Conservation (phyloP, 2,329 filamentous ascomycete species). For the Colletotrichum liaoningense region DNA sequence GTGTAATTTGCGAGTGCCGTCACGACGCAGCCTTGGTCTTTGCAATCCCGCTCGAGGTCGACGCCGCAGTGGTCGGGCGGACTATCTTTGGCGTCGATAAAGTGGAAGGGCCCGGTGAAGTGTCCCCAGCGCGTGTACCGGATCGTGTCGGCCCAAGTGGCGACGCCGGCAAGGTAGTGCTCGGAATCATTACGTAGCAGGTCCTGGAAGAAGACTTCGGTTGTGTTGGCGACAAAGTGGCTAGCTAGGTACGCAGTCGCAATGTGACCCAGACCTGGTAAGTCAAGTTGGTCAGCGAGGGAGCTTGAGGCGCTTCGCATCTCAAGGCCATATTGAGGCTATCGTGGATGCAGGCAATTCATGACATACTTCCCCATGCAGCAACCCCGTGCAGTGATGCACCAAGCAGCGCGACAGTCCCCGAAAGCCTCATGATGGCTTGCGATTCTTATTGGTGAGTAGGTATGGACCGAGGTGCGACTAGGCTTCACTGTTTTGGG, state of each 20-base stretch:
- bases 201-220: slow-evolving; percentile 66
- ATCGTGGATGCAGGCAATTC: not conserved
- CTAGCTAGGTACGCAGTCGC: slow-evolving; percentile 73
- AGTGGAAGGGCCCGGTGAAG: slow-evolving; percentile 74
- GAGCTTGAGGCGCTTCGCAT: not conserved
- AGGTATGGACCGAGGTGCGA: not conserved
- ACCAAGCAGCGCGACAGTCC: slow-evolving; percentile 43
- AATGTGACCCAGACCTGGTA: slow-evolving; percentile 70
- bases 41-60: slow-evolving; percentile 71
- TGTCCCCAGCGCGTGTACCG: slow-evolving; percentile 72
- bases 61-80: slow-evolving; percentile 69
- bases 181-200: slow-evolving; percentile 65
- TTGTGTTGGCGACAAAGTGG: slow-evolving; percentile 68
- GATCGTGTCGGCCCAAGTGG: slow-evolving; percentile 75
- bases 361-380: slow-evolving; percentile 56
- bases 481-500: not conserved
- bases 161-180: slow-evolving; percentile 71
- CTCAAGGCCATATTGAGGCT: not conserved
- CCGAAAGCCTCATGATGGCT: slow-evolving; percentile 44
- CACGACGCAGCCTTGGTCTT: slow-evolving; percentile 70
- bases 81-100: slow-evolving; percentile 75
- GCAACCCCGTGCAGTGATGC: slow-evolving; percentile 46
- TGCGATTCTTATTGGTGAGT: slow-evolving; percentile 1
- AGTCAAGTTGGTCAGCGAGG: slow-evolving; percentile 21
- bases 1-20: slow-evolving; percentile 72